Percentiles rank a stretch among this genome's conserved stretches.
These are phyloP conservation scores for Colletotrichum somersetense DNA, from an alignment of 2,329 filamentous ascomycete species.

Conservation along the genomic window DNA sequence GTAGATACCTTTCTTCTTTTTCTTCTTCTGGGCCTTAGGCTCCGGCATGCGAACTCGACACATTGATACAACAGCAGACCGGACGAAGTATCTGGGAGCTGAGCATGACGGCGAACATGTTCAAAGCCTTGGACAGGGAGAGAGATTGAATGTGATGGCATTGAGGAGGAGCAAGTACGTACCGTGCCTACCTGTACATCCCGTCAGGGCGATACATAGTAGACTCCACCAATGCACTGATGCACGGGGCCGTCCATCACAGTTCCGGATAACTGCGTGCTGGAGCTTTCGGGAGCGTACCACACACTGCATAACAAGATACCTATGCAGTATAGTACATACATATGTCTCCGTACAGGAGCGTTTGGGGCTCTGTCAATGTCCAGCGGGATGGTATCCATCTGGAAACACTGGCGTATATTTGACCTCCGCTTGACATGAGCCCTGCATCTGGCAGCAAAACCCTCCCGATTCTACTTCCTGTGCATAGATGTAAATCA, in stretches of 20 bases:
- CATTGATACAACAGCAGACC: conserved; percentile 20
- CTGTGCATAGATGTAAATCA: not conserved
- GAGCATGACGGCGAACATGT: conserved; percentile 26
- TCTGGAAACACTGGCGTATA: conserved; percentile 17
- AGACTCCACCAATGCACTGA: conserved; percentile 21
- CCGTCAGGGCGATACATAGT: conserved; percentile 36
- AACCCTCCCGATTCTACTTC: not conserved
- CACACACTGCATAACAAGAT: not conserved
- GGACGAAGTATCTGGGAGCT: conserved; percentile 31
- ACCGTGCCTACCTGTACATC: not conserved
- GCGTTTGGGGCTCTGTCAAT: conserved; percentile 2
- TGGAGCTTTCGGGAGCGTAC: conserved; percentile 8
- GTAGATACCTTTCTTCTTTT: not conserved
- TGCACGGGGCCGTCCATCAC: conserved; percentile 20
- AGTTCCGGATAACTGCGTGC: conserved; percentile 1
- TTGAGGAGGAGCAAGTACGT: not conserved
- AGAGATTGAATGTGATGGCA: conserved; percentile 31
- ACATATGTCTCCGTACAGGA: not conserved
- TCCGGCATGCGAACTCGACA: conserved; percentile 16
- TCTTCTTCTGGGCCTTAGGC: not conserved
- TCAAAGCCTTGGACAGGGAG: conserved; percentile 14
- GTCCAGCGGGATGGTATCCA: conserved; percentile 3
- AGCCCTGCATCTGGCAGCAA: conserved; percentile 17
- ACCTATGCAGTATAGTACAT: not conserved
- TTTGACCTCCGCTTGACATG: not conserved